phyloP scores from a whole-genome alignment of 2,329 filamentous ascomycete genomes.

The Aspergillus uvarum region DNA sequence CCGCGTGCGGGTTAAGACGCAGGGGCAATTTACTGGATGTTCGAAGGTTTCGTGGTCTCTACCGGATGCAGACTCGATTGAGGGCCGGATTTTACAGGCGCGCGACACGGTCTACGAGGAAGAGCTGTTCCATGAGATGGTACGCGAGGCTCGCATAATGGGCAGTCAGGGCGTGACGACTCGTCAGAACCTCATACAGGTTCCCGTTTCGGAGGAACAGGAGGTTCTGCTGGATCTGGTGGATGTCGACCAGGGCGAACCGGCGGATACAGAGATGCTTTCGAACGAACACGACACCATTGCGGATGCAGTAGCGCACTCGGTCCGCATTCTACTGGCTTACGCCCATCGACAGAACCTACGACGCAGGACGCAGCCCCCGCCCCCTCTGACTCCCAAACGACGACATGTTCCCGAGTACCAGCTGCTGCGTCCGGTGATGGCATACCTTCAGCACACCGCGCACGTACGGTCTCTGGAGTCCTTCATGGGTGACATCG shows the following conservation, averaged over 20 bases:
- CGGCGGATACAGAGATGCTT: slow-evolving; percentile 30
- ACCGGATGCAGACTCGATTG: slow-evolving; percentile 29
- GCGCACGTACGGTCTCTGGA: slow-evolving; percentile 36
- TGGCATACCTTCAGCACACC: slow-evolving; percentile 54
- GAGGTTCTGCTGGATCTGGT: slow-evolving; percentile 68
- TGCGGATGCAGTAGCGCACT: slow-evolving; percentile 65
- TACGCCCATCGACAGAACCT: slow-evolving; percentile 76
- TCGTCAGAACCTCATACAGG: slow-evolving; percentile 58
- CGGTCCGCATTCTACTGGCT: slow-evolving; percentile 72
- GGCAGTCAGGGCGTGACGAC: slow-evolving; percentile 69
- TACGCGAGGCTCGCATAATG: slow-evolving; percentile 73
- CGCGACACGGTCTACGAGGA: slow-evolving; percentile 58
- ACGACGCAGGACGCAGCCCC: slow-evolving; percentile 63
- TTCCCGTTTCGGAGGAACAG: slow-evolving; percentile 54
- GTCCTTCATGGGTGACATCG: slow-evolving; percentile 34
- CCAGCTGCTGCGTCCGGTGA: slow-evolving; percentile 59
- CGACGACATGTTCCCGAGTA: slow-evolving; percentile 53
- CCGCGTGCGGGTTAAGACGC: slow-evolving; percentile 64
- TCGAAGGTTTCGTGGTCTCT: slow-evolving; percentile 35
- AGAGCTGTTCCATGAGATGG: slow-evolving; percentile 87
- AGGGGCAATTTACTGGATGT: slow-evolving; percentile 59
- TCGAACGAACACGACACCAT: slow-evolving; percentile 41
- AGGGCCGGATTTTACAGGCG: slow-evolving; percentile 39
- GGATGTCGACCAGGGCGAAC: slow-evolving; percentile 49
- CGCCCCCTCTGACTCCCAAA: slow-evolving; percentile 54